Percentiles rank a stretch among this genome's conserved stretches.
Conservation (phyloP, 2,329 filamentous ascomycete species). For the Phoma sp. region DNA sequence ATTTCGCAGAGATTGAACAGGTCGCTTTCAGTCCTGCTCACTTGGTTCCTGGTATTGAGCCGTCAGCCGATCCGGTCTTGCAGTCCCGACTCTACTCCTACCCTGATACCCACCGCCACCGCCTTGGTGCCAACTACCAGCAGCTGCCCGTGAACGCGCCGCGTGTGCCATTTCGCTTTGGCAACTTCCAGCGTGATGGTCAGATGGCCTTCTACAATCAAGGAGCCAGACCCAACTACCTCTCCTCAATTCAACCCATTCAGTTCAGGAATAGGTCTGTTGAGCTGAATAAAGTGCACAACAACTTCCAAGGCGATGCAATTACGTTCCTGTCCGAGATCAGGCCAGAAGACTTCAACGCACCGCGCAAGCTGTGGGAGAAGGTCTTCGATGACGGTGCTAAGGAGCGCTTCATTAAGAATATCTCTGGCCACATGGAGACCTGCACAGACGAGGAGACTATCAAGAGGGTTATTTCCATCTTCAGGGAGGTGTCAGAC, state of each 20-base stretch:
- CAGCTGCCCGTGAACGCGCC: conserved; percentile 63
- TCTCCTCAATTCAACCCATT: conserved; percentile 61
- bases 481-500: conserved; percentile 68
- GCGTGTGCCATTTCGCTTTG: conserved; percentile 63
- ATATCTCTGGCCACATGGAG: conserved; percentile 68
- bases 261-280: conserved; percentile 56
- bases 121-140: conserved; percentile 66
- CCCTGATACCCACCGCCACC: conserved; percentile 69
- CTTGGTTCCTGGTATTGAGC: conserved; percentile 71
- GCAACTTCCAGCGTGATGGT: conserved; percentile 77
- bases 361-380: conserved; percentile 66
- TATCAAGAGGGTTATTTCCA: conserved; percentile 69
- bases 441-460: conserved; percentile 66
- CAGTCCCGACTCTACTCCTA: conserved; percentile 76
- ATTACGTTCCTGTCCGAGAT: conserved; percentile 62
- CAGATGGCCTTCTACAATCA: conserved; percentile 73
- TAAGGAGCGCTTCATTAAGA: conserved; percentile 65
- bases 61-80: conserved; percentile 73
- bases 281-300: conserved; percentile 59
- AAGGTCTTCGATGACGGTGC: conserved; percentile 67
- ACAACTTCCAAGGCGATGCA: conserved; percentile 58
- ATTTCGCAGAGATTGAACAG: conserved; percentile 74
- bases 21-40: conserved; percentile 73
- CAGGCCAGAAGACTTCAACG: conserved; percentile 62
- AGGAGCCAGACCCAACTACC: conserved; percentile 65